These are phyloP conservation scores for Chrysoporthe puriensis DNA, from an alignment of 2,329 filamentous ascomycete species.

Conservation along the genomic window DNA sequence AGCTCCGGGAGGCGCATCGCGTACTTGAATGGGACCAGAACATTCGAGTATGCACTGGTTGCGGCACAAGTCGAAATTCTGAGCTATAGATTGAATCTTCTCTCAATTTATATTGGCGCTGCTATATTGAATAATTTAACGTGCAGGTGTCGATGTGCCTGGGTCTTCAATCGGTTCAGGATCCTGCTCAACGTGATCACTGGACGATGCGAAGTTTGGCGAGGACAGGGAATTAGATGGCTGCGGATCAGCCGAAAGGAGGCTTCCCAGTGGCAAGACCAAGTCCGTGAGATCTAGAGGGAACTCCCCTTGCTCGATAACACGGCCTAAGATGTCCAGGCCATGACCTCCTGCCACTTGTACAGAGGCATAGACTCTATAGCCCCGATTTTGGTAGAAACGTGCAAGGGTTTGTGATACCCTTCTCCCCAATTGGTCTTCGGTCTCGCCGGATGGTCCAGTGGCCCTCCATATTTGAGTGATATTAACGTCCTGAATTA, in stretches of 20 bases:
- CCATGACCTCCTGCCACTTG: not conserved
- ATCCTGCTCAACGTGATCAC: not conserved
- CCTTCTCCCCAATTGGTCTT: not conserved
- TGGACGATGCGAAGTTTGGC: not conserved
- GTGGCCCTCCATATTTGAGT: not conserved
- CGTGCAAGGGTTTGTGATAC: not conserved
- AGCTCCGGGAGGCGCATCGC: conserved; percentile 3
- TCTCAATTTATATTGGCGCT: not conserved
- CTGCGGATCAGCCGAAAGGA: not conserved
- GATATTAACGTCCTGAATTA: not conserved
- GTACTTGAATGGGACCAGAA: not conserved
- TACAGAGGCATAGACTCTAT: not conserved
- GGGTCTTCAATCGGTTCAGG: not conserved
- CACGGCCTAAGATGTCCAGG: not conserved
- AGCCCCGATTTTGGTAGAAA: not conserved
- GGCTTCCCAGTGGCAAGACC: not conserved
- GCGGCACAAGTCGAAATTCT: not conserved
- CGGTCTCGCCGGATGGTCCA: not conserved
- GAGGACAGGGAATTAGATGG: not conserved
- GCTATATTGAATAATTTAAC: not conserved
- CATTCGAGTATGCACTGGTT: too few species aligned
- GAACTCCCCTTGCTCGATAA: not conserved
- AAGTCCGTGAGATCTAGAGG: not conserved
- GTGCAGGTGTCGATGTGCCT: not conserved
- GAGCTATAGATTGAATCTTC: not conserved